Percentiles rank a stretch among this genome's conserved stretches.
Evolutionary conservation across 495 filamentous ascomycete genomes (phyloP).

Genomic region (Trichoderma gamsii): DNA sequence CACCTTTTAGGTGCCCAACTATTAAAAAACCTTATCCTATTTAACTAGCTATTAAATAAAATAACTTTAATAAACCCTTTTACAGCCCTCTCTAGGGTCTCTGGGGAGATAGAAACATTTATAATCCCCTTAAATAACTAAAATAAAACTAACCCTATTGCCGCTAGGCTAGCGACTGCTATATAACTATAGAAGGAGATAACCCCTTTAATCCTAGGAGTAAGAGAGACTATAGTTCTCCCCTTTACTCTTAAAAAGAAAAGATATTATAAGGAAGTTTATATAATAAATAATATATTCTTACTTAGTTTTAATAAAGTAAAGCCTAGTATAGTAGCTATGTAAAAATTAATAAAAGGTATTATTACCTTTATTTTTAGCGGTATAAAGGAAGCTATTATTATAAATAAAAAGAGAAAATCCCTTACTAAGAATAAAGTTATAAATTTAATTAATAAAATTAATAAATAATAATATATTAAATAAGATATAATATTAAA

Average conservation of each 20-base stretch:
- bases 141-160: background rate
- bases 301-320: background rate
- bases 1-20: background rate
- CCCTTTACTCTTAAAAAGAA: background rate
- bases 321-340: background rate
- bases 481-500: background rate
- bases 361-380: background rate
- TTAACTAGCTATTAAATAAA: conserved; percentile 3
- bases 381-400: background rate
- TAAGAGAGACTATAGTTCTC: background rate
- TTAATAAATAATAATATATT: background rate
- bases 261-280: background rate
- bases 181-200: background rate
- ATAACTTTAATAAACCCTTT: background rate
- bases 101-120: background rate
- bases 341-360: background rate
- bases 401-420: background rate
- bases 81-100: background rate
- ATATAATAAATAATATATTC: background rate
- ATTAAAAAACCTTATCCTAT: background rate
- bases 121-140: background rate
- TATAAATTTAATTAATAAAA: background rate
- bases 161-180: background rate
- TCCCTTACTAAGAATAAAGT: background rate
- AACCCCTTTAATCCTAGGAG: background rate